These are phyloP conservation scores for Ceratocystis lukuohia DNA, from an alignment of 2,329 filamentous ascomycete species.

Conservation along the genomic window DNA sequence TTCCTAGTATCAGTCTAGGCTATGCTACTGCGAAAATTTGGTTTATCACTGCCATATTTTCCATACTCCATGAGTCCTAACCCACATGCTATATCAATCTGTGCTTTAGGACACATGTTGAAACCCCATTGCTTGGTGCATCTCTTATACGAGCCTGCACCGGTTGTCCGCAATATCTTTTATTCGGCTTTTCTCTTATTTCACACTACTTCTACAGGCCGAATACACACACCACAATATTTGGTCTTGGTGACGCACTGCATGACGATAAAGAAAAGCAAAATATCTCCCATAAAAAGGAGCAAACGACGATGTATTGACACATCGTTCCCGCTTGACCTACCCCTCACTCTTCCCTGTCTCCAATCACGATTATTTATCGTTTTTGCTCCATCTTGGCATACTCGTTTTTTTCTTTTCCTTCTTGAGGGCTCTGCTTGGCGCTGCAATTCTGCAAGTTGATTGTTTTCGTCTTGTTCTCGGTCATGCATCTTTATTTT, in stretches of 20 bases:
- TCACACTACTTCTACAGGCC: not conserved
- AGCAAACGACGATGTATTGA: not conserved
- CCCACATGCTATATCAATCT: not conserved
- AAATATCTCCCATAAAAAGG: not conserved
- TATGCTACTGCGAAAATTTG: not conserved
- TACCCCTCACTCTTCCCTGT: not conserved
- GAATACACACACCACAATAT: not conserved
- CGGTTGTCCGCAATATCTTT: too few species aligned
- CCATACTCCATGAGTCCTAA: not conserved
- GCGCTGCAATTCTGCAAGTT: not conserved
- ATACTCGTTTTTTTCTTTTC: slow-evolving; percentile 2
- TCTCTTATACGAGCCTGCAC: not conserved
- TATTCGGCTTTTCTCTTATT: not conserved
- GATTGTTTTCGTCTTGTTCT: slow-evolving; percentile 2
- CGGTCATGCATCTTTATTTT: not conserved
- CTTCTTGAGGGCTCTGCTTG: not conserved
- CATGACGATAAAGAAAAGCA: not conserved
- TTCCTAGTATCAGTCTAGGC: slow-evolving; percentile 19
- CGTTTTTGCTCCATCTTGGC: not conserved
- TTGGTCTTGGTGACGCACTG: not conserved
- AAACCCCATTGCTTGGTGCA: not conserved
- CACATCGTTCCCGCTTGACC: not conserved
- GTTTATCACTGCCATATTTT: not conserved
- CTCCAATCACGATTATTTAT: not conserved
- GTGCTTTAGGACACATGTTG: too few species aligned